phyloP scores from a whole-genome alignment of 768 basidiomycete species.

The Mycena albidolilacea region DNA sequence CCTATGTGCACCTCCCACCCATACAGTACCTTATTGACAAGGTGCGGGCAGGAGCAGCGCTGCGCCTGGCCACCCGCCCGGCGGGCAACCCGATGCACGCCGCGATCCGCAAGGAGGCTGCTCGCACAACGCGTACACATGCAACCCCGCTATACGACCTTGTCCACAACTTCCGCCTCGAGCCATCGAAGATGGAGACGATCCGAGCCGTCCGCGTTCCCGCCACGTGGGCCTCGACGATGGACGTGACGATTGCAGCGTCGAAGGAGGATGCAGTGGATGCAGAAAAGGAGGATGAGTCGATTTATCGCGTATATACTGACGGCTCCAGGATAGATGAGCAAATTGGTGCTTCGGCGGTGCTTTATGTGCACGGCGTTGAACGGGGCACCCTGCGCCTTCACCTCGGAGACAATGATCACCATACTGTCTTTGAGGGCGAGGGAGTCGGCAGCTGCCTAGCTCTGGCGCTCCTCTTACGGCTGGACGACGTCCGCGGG shows the following conservation, averaged over 20 bases:
- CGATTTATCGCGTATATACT: slow-evolving; percentile 31
- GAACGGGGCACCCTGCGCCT: not conserved
- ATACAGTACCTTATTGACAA: not conserved
- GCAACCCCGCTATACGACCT: too few relatives aligned
- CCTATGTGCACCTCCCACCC: slow-evolving; percentile 25
- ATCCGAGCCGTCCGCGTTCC: not conserved
- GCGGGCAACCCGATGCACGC: not conserved
- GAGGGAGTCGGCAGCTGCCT: slow-evolving; percentile 42
- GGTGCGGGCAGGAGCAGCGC: not conserved
- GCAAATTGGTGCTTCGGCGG: slow-evolving; percentile 42
- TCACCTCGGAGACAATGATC: slow-evolving; percentile 16
- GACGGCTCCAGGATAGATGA: slow-evolving; percentile 42
- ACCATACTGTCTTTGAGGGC: slow-evolving; percentile 46
- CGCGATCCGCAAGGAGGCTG: not conserved
- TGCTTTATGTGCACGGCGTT: slow-evolving; percentile 24
- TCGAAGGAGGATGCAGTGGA: slow-evolving; percentile 23
- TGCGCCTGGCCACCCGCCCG: slow-evolving; percentile 6
- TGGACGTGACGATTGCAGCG: slow-evolving; percentile 4
- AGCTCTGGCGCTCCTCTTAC: slow-evolving; percentile 31
- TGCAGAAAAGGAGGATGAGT: slow-evolving; percentile 2
- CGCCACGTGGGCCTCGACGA: slow-evolving; percentile 14
- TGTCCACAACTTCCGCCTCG: not conserved
- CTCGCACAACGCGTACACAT: too few relatives aligned
- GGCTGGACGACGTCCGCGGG: not conserved
- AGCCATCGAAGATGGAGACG: slow-evolving; percentile 13